A percentile compares a stretch with the other conserved stretches of the same genome.
These are phyloP conservation scores for Leccinum truebloodii DNA, from an alignment of 768 basidiomycete genomes.

Conservation along the genomic window DNA sequence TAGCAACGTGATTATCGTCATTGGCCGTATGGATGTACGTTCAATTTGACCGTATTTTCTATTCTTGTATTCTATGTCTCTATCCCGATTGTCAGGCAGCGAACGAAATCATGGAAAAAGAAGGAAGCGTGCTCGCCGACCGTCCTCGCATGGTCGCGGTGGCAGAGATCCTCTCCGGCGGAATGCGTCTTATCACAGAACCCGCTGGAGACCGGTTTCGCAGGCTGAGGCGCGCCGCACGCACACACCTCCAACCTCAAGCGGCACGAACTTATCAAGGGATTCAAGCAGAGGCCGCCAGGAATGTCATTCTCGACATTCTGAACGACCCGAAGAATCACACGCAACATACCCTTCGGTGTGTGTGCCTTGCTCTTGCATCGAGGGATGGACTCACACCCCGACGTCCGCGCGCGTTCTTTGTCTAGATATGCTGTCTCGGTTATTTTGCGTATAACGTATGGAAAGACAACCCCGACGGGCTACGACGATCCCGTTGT, in stretches of 20 bases:
- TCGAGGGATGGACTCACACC: background rate
- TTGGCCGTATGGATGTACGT: conserved; percentile 22
- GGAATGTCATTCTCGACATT: conserved; percentile 19
- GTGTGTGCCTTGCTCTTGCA: background rate
- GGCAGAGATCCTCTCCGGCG: conserved; percentile 53
- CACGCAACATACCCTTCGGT: conserved; percentile 18
- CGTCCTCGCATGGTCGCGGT: conserved; percentile 51
- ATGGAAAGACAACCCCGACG: conserved; percentile 29
- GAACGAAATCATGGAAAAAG: conserved; percentile 60
- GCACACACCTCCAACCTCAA: conserved; percentile 54
- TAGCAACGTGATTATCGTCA: conserved; percentile 13
- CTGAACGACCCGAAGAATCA: conserved; percentile 16
- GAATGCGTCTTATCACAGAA: conserved; percentile 53
- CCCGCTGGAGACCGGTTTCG: conserved; percentile 54
- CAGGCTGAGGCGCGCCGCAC: conserved; percentile 53
- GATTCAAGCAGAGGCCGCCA: conserved; percentile 39
- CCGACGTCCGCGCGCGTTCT: background rate
- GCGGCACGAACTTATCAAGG: conserved; percentile 45
- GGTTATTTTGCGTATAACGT: conserved; percentile 26
- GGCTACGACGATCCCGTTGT: conserved; percentile 15
- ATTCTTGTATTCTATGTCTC: background rate
- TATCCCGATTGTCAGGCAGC: conserved; percentile 40
- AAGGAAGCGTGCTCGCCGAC: conserved; percentile 51
- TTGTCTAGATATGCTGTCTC: conserved; percentile 22
- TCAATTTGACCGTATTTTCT: background rate